A percentile compares a stretch with the other conserved stretches of the same genome.
Evolutionary conservation across 305 asterid species (phyloP).

Genomic region (Fraxinus sp.): DNA sequence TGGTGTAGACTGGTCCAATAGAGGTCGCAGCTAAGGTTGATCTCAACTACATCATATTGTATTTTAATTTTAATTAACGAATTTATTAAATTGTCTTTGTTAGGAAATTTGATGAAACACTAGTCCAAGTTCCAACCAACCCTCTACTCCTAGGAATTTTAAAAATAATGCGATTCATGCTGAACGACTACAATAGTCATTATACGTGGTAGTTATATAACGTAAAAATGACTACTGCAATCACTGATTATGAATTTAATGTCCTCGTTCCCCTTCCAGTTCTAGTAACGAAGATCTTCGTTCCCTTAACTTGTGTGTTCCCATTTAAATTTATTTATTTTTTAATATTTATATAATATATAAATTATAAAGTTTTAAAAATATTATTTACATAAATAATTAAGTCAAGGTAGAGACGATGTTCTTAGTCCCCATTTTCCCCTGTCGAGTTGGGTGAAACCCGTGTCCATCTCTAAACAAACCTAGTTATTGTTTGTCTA

Average conservation of each 20-base stretch:
- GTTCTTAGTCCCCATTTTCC: neutral
- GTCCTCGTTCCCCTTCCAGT: neutral
- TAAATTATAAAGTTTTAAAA: no score
- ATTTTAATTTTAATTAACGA: neutral
- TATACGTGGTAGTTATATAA: neutral
- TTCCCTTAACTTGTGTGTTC: neutral
- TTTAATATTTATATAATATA: no score
- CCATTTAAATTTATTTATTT: no score
- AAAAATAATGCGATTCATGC: no score
- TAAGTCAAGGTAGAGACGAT: neutral
- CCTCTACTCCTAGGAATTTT: neutral
- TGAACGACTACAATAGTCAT: no score
- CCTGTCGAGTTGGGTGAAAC: neutral
- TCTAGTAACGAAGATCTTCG: no score
- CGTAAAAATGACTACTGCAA: no score
- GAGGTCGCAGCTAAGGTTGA: neutral
- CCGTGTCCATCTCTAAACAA: no score
- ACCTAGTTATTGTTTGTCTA: neutral
- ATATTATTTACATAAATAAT: no score
- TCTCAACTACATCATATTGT: neutral
- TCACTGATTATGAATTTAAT: no score
- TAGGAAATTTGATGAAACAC: neutral
- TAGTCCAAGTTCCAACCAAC: neutral
- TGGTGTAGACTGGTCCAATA: neutral
- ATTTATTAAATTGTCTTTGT: neutral